Evolutionary conservation across 2,329 filamentous ascomycete species (phyloP), one percentile per base, ranked within the genome.

Genomic region (Penicillium sp.): DNA sequence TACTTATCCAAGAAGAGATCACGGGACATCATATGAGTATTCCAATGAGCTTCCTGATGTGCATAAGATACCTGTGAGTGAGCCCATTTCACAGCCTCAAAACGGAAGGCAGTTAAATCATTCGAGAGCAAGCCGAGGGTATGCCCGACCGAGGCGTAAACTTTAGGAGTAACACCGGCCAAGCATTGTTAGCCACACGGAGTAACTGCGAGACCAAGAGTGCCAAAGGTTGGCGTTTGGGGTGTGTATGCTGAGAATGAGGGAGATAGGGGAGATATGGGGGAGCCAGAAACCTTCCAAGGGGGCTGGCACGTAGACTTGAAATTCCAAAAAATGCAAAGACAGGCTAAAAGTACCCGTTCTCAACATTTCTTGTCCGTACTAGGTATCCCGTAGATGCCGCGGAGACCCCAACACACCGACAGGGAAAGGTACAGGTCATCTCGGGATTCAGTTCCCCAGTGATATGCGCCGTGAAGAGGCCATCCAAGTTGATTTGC

Each of bases 131-230:
- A 8, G 24, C 24, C 24, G 8, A 27, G 24, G 5, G 24, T 27
- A 27, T 5, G 24, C 8, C 24, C 4, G 13, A 6, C 31, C 13
- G 27, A 52, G 16, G 27, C 9, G 40, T 43, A 9, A 7, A 40
- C 13, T 14, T 21, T 40, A 51, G 43, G 50, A 48, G 45, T 53
- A 42, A 36, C 46, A 22, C 46, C 51, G 32, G 16, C 46, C 32
- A 45, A 45, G 47, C 5, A 34, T n/a, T 27, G 9, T 18, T 5
- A n/a, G 13, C 29, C 29, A 45, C 41, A 34, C 52, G 52, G 52
- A 54, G 47, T 14, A 54, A 45, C 34, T 50, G 47, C 52, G 52
- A 54, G 24, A 40, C 10, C 10, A 36, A 34, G 31, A 34, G 8
- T 34, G 31, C 31, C 31, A 34, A 36, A 36, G 13, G n/a, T n/a